A percentile compares a stretch with the other conserved stretches of the same genome.
These are phyloP conservation scores for Gryganskiella cystojenkinii DNA, from an alignment of 192 early-diverging fungal species.

Conservation along the genomic window DNA sequence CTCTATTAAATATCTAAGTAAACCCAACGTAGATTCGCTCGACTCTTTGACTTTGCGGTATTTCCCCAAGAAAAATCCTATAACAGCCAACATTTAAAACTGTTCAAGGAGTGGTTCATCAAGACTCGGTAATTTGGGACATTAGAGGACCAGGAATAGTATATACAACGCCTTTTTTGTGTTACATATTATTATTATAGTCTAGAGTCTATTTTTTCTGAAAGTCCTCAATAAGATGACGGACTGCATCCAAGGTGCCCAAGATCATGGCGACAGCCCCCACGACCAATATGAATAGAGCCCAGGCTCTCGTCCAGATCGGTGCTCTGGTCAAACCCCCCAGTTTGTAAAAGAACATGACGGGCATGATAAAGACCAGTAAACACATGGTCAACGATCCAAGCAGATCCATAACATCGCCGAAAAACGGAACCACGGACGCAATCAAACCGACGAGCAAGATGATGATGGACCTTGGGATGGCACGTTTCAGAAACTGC, in stretches of 20 bases:
- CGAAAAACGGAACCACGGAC: constrained; percentile 78
- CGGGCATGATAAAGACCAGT: constrained; percentile 79
- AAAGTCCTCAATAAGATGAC: constrained; percentile 59
- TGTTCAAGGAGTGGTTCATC: too few species aligned
- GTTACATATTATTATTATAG: too few species aligned
- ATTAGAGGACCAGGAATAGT: too few species aligned
- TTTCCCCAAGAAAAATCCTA: too few species aligned
- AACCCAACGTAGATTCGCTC: too few species aligned
- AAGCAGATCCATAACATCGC: constrained; percentile 80
- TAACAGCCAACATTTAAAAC: too few species aligned
- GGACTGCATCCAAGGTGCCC: constrained; percentile 64
- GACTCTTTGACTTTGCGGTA: too few species aligned
- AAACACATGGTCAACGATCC: constrained; percentile 77
- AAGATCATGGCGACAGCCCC: constrained; percentile 62
- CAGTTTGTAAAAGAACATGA: constrained; percentile 76
- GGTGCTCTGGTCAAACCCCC: constrained; percentile 63
- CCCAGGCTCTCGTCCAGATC: constrained; percentile 60
- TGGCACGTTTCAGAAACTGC: constrained; percentile 63
- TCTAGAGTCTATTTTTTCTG: constrained; percentile 7
- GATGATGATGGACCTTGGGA: constrained; percentile 66
- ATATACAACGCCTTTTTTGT: too few species aligned
- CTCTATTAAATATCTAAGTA: too few species aligned
- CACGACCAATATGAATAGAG: constrained; percentile 60
- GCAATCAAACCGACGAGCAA: constrained; percentile 66
- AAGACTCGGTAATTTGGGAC: constrained; percentile 34